Base-by-base conservation (phyloP, 148 eudicot genomes). In the Heliamphora exappendiculata region DNA sequence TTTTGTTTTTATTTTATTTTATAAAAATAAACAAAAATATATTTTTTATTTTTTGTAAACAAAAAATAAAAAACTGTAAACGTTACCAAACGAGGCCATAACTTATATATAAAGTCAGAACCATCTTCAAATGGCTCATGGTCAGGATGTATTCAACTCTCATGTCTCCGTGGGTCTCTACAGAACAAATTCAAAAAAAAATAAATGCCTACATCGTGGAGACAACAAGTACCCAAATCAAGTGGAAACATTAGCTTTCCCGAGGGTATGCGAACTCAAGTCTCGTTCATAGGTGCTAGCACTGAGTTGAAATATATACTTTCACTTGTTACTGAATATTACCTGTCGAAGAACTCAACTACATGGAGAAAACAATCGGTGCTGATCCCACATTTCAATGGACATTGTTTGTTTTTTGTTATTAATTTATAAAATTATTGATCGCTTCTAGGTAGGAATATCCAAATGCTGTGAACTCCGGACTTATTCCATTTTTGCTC, bases 61-160 rank as follows among this genome's bases (percentile, higher is more conserved):
- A n/a, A n/a, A n/a, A n/a, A n/a, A n/a, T n/a, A n/a, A n/a, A n/a
- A n/a, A n/a, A n/a, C n/a, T n/a, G n/a, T n/a, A n/a, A n/a, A n/a
- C n/a, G n/a, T n/a, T n/a, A n/a, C n/a, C n/a, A n/a, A n/a, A n/a
- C n/a, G n/a, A n/a, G n/a, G n/a, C n/a, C n/a, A n/a, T 51, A n/a
- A n/a, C n/a, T 67, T 78, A 53, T 81, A 91, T 51, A 93, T 91
- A 45, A 67, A 91, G 79, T 91, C 96, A 47, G 83, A 79, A 55
- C 84, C 98, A 64, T 86, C 87, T 31, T 85, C 84, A 54, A 88
- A 90, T 50, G 86, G 98, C 80, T 91, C 87, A 67, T 91, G 86
- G 75, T 93, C 98, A 6, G 98, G 98, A 82, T 93, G 91, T 33
- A 79, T 72, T 73, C 92, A 84, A 62, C 92, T 77, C 13, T 87